These are phyloP conservation scores for Flammula alnicola DNA, from an alignment of 1,284 basidiomycete species.

Conservation along the genomic window DNA sequence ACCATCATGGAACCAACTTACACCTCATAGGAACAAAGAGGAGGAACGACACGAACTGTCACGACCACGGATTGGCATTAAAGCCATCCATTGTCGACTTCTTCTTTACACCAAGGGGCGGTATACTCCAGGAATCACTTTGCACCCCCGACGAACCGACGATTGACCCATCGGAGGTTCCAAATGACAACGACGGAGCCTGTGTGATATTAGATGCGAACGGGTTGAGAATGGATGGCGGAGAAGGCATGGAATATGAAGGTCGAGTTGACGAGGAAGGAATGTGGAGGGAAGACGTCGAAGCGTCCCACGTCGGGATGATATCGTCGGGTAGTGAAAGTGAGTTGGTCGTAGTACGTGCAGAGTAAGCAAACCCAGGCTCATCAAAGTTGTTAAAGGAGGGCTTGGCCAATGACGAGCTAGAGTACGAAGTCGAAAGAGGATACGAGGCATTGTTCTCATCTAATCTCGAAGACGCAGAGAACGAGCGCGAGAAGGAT, in stretches of 20 bases:
- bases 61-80: constrained; percentile 41
- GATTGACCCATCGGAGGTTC: constrained; percentile 60
- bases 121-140: constrained; percentile 43
- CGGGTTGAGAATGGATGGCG: constrained; percentile 20
- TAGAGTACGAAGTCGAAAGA: background rate
- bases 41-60: constrained; percentile 1
- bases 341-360: background rate
- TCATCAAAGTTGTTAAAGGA: constrained; percentile 1
- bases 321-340: background rate
- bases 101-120: constrained; percentile 35
- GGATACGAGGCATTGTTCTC: background rate
- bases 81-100: constrained; percentile 27
- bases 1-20: no score
- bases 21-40: background rate
- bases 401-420: background rate
- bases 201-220: constrained; percentile 20
- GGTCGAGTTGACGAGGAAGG: background rate
- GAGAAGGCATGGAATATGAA: constrained; percentile 10
- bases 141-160: constrained; percentile 31
- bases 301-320: constrained; percentile 4
- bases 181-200: constrained; percentile 53
- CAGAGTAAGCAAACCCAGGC: background rate
- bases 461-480: constrained; percentile 6
- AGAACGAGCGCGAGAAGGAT: constrained; percentile 16
- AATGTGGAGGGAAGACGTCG: background rate